Conservation (phyloP, 2,329 filamentous ascomycete genomes). For the Botryotinia calthae region DNA sequence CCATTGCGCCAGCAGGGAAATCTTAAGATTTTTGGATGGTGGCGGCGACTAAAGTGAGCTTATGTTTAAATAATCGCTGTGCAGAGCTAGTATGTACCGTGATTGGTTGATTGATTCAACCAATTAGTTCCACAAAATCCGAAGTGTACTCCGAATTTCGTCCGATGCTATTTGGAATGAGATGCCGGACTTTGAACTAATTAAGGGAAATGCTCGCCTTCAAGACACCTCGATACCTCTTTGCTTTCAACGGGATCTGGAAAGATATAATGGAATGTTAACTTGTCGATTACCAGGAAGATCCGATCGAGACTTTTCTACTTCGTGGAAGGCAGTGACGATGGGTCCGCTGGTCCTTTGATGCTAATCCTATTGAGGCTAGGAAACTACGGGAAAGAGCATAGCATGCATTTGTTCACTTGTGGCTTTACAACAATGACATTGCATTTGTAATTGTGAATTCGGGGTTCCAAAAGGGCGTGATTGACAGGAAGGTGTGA, state of each 20-base stretch:
- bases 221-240: no score
- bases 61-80: rapidly evolving
- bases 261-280: not conserved
- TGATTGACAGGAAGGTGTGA: not conserved
- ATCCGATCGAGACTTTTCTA: not conserved
- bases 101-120: not conserved
- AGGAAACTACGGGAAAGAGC: not conserved
- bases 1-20: slow-evolving; percentile 21
- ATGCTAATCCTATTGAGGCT: not conserved
- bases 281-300: not conserved
- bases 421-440: not conserved
- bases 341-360: not conserved
- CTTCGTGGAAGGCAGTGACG: not conserved
- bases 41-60: rapidly evolving
- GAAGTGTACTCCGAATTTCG: not conserved
- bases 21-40: not conserved
- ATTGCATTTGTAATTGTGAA: not conserved
- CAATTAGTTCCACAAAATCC: not conserved
- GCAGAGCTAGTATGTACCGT: rapidly evolving
- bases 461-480: not conserved
- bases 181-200: not conserved
- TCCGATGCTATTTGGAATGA: not conserved
- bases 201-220: not conserved
- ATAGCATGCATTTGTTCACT: not conserved
- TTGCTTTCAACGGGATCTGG: not conserved